Evolutionary conservation across 805 yeast genomes (phyloP).

Genomic region (Saccharomycopsis sp.): DNA sequence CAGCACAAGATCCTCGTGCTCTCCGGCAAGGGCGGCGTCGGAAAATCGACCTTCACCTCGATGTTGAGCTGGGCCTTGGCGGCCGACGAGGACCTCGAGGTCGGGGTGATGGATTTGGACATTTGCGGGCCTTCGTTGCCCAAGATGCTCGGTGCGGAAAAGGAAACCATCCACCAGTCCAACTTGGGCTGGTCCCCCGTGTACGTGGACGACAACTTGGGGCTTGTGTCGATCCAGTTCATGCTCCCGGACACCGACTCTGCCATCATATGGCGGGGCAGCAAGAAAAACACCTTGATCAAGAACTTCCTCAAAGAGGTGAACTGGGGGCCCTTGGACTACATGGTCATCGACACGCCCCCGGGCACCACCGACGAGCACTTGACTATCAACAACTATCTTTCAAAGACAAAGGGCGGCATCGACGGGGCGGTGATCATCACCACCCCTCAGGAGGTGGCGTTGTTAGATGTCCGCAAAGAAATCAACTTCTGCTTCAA

Average conservation of each 20-base stretch:
- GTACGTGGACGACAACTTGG: constrained; percentile 88
- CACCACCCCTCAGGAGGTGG: constrained; percentile 97
- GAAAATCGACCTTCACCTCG: constrained; percentile 81
- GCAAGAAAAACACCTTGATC: constrained; percentile 88
- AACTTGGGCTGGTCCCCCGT: constrained; percentile 96
- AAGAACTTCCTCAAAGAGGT: constrained; percentile 92
- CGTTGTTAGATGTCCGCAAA: constrained; percentile 87
- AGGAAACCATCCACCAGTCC: constrained; percentile 80
- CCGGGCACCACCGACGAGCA: constrained; percentile 99
- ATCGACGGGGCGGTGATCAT: constrained; percentile 93
- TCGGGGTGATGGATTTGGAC: constrained; percentile 96
- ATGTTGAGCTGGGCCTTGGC: constrained; percentile 97
- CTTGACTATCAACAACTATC: constrained; percentile 74
- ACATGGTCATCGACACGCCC: constrained; percentile 84
- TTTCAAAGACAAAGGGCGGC: constrained; percentile 65
- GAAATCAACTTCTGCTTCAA: constrained; percentile 92
- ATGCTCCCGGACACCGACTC: constrained; percentile 90
- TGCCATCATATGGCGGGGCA: constrained; percentile 95
- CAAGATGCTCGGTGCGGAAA: constrained; percentile 83
- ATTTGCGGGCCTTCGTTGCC: constrained; percentile 98
- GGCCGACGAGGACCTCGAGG: constrained; percentile 60
- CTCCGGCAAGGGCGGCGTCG: constrained; percentile 69
- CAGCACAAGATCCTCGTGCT: constrained; percentile 74
- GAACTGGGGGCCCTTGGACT: constrained; percentile 69
- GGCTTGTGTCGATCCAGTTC: constrained; percentile 90